A percentile compares a stretch with the other conserved stretches of the same genome.
phyloP scores from a whole-genome alignment of 352 stramenopile genomes.

The Globisporangium yorkense region DNA sequence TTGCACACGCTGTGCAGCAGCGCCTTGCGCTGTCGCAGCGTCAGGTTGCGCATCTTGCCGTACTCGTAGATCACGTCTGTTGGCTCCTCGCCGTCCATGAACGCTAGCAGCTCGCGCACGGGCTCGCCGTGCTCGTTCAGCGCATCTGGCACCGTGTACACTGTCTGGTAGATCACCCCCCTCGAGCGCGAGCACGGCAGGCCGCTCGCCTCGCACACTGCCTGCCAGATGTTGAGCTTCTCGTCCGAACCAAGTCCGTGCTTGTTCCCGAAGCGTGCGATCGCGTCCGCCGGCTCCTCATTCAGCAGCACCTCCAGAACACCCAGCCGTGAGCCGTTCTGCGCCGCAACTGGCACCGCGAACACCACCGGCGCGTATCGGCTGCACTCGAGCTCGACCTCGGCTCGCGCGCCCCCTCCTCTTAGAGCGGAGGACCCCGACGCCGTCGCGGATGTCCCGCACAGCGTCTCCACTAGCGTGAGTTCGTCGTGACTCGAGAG shows the following conservation, averaged over 20 bases:
- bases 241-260: slow-evolving; percentile 47
- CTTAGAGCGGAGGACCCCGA: not conserved
- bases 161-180: slow-evolving; percentile 55
- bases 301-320: slow-evolving; percentile 52
- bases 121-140: not conserved
- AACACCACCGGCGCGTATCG: slow-evolving; percentile 64
- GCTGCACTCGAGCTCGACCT: slow-evolving; percentile 30
- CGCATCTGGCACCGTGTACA: slow-evolving; percentile 54
- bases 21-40: slow-evolving; percentile 51
- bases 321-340: slow-evolving; percentile 56
- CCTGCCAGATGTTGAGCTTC: slow-evolving; percentile 46
- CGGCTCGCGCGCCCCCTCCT: not conserved
- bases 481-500: slow-evolving; percentile 30
- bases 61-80: slow-evolving; percentile 79
- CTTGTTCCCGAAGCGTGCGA: slow-evolving; percentile 70
- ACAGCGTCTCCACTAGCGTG: slow-evolving; percentile 50
- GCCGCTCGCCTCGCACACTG: slow-evolving; percentile 47
- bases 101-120: slow-evolving; percentile 45
- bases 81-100: slow-evolving; percentile 68
- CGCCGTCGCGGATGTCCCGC: slow-evolving; percentile 14
- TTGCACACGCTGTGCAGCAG: slow-evolving; percentile 70
- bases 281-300: slow-evolving; percentile 67
- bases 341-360: slow-evolving; percentile 41
- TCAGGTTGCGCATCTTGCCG: slow-evolving; percentile 60
- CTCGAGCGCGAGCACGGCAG: slow-evolving; percentile 45